A percentile compares a stretch with the other conserved stretches of the same genome.
These are phyloP conservation scores for Botryosphaeria dothidea DNA, from an alignment of 2,329 filamentous ascomycete genomes.

Conservation along the genomic window DNA sequence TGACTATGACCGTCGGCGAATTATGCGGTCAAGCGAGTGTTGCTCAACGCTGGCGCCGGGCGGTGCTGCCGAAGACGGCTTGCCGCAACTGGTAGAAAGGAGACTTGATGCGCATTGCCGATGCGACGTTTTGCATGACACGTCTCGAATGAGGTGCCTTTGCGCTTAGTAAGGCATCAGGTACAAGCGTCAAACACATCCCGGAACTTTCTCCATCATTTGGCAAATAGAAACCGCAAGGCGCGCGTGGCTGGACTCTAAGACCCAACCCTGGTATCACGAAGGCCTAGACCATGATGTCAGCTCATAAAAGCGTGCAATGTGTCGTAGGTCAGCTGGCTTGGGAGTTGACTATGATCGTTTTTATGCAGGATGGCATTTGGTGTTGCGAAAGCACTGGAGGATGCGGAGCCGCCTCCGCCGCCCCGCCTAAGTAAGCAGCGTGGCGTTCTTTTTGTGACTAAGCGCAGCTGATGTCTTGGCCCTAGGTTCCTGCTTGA, in stretches of 20 bases:
- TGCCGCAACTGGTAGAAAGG: background rate
- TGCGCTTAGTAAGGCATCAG: background rate
- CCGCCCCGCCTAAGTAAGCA: background rate
- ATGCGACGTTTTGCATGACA: background rate
- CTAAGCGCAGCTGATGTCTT: conserved; percentile 2
- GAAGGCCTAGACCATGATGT: background rate
- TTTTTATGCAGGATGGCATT: background rate
- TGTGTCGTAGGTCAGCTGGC: background rate
- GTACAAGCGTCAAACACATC: background rate
- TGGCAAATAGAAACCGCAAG: background rate
- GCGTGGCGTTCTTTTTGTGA: background rate
- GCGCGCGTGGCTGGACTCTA: background rate
- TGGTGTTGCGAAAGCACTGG: conserved; percentile 4
- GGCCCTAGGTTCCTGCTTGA: background rate
- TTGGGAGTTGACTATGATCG: background rate
- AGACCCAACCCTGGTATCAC: background rate
- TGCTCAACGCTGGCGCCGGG: background rate
- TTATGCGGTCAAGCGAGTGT: background rate
- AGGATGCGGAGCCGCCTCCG: background rate
- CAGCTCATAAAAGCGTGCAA: background rate
- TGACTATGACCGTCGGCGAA: background rate
- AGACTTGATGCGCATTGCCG: background rate
- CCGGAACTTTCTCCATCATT: background rate
- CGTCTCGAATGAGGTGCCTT: no score
- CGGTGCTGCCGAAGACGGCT: background rate